phyloP scores from a whole-genome alignment of 148 eudicot species.

The Diospyros kaki region DNA sequence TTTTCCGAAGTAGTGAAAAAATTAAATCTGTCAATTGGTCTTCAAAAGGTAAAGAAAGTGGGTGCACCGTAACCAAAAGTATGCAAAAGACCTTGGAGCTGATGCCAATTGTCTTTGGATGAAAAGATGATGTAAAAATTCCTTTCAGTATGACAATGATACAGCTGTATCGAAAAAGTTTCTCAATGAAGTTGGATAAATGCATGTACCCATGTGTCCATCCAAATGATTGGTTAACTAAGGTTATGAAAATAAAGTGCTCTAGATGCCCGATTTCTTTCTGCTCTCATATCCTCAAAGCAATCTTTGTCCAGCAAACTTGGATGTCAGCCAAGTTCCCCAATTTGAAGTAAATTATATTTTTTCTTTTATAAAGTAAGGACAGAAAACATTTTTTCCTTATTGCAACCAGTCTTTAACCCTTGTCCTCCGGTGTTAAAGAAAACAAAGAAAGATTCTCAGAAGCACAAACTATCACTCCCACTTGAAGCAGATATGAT shows the following conservation, averaged over 20 bases:
- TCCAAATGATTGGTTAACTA: background rate
- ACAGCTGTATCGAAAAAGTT: background rate
- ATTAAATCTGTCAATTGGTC: background rate
- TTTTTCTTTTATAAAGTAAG: background rate
- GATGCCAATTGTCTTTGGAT: constrained; percentile 1
- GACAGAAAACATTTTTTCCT: background rate
- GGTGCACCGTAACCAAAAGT: background rate
- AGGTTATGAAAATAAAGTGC: background rate
- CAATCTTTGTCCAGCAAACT: background rate
- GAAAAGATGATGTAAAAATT: background rate
- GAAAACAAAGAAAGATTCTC: background rate
- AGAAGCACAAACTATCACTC: background rate
- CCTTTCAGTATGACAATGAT: background rate
- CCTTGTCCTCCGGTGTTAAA: background rate
- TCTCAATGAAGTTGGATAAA: background rate
- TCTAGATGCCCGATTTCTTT: background rate
- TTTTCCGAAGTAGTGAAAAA: background rate
- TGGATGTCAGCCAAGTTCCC: background rate
- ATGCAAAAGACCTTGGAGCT: background rate
- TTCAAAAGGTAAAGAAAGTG: background rate
- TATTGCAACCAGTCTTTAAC: no score
- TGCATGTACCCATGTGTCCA: background rate
- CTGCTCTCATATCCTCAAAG: background rate
- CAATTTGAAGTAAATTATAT: background rate
- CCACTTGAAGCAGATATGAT: background rate